Percentiles rank a stretch among this genome's conserved stretches.
Evolutionary conservation across 139 green algal species (phyloP).

Genomic region (Desmodesmus armatus): DNA sequence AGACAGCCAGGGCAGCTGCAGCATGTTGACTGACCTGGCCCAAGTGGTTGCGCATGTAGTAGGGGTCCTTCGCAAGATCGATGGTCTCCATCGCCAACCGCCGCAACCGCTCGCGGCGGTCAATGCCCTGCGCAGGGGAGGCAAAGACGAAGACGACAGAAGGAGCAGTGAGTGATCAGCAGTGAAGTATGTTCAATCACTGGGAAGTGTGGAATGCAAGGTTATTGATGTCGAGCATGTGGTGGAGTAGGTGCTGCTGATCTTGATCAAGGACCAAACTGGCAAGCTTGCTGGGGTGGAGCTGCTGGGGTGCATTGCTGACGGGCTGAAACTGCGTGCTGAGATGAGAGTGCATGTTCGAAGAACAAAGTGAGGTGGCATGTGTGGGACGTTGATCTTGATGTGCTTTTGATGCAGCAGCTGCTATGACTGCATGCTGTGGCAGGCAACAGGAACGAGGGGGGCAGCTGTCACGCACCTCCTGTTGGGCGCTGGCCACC

Average conservation of each 20-base stretch:
- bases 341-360: too few relatives aligned
- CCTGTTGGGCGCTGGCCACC: constrained; percentile 80
- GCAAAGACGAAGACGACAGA: not conserved
- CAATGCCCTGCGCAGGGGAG: constrained; percentile 76
- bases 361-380: too few relatives aligned
- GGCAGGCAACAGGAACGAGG: not conserved
- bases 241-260: not conserved
- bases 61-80: constrained; percentile 98
- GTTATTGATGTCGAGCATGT: too few relatives aligned
- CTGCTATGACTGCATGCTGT: not conserved
- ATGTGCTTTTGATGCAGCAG: not conserved
- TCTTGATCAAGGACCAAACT: not conserved
- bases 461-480: constrained; percentile 56
- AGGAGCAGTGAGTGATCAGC: not conserved
- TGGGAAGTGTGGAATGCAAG: not conserved
- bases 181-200: too few relatives aligned
- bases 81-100: constrained; percentile 98
- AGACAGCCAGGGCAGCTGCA: too few relatives aligned
- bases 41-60: constrained; percentile 99
- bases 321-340: too few relatives aligned
- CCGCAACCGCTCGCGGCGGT: constrained; percentile 94
- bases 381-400: not conserved
- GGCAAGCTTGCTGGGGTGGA: not conserved
- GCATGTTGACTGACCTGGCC: constrained; percentile 72
- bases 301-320: too few relatives aligned